Conservation (phyloP, 108 stramenopile genomes). For the Cylindrotheca fusiformis region DNA sequence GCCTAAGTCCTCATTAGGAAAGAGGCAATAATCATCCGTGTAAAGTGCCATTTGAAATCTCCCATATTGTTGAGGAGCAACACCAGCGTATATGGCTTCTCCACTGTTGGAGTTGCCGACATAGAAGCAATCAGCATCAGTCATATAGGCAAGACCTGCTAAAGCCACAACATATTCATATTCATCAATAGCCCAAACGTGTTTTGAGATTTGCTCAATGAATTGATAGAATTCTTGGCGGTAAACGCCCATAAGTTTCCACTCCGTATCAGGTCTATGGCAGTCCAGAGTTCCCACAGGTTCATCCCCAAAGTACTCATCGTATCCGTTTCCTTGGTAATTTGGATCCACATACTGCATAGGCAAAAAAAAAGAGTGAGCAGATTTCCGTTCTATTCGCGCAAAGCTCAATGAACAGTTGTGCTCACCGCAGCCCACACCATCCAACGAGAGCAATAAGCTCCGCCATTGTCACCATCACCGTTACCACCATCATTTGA, state of each 20-base stretch:
- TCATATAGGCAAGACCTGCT: constrained; percentile 85
- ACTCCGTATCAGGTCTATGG: constrained; percentile 71
- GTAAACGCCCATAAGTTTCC: constrained; percentile 83
- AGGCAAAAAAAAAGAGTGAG: constrained; percentile 3
- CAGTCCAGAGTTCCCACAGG: constrained; percentile 62
- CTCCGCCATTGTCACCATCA: constrained; percentile 22
- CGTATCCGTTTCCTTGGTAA: constrained; percentile 73
- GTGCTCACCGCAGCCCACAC: constrained; percentile 82
- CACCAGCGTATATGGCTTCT: constrained; percentile 58
- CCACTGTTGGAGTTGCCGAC: constrained; percentile 56
- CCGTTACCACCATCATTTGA: constrained; percentile 21
- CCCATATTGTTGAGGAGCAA: constrained; percentile 54
- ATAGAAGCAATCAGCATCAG: constrained; percentile 62
- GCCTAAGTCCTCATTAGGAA: constrained; percentile 35
- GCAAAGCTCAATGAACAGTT: too few relatives aligned
- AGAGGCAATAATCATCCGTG: constrained; percentile 62
- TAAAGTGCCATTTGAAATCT: constrained; percentile 72
- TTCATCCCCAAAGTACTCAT: constrained; percentile 60
- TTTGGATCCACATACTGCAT: constrained; percentile 79
- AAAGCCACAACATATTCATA: constrained; percentile 82
- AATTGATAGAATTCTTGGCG: constrained; percentile 88
- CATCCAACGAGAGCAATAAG: constrained; percentile 75
- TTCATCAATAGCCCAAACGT: constrained; percentile 87
- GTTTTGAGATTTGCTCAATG: constrained; percentile 89
- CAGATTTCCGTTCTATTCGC: too few relatives aligned